These are phyloP conservation scores for Plasmodium falciparum DNA, from an alignment of 169 alveolate species.

Conservation along the genomic window DNA sequence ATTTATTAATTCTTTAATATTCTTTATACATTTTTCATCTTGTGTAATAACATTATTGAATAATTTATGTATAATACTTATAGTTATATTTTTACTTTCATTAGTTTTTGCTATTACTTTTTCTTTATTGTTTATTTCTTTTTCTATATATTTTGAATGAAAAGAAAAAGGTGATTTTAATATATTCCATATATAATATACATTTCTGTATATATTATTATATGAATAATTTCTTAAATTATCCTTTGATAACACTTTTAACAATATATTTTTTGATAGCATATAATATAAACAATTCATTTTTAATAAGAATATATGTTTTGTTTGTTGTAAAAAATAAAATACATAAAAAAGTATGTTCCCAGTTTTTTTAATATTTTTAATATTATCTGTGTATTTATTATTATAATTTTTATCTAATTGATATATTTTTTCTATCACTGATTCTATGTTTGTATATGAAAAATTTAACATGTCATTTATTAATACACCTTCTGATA, in stretches of 20 bases:
- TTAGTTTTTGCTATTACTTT: neutral
- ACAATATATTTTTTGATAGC: neutral
- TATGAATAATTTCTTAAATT: no score
- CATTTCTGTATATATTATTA: no score
- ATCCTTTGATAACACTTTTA: neutral
- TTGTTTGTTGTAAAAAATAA: slow-evolving; percentile 1
- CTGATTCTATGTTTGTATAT: slow-evolving; percentile 33
- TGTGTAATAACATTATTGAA: neutral
- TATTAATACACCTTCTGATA: slow-evolving; percentile 33
- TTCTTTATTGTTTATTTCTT: neutral
- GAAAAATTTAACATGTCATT: neutral
- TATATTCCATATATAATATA: no score
- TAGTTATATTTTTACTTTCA: neutral
- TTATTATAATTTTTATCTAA: slow-evolving; percentile 6
- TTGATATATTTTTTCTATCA: slow-evolving; percentile 13
- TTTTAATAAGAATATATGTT: neutral
- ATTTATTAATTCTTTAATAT: slow-evolving; percentile 6
- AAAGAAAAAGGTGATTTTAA: neutral
- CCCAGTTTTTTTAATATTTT: neutral
- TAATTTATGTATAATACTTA: neutral
- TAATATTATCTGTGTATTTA: neutral
- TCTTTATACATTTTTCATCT: slow-evolving; percentile 6
- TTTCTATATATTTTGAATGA: neutral
- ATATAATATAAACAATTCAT: neutral
- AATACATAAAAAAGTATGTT: neutral